Percentiles rank a stretch among this genome's conserved stretches.
Conservation (phyloP, 2,329 filamentous ascomycete genomes). For the Aspergillus nomiae region DNA sequence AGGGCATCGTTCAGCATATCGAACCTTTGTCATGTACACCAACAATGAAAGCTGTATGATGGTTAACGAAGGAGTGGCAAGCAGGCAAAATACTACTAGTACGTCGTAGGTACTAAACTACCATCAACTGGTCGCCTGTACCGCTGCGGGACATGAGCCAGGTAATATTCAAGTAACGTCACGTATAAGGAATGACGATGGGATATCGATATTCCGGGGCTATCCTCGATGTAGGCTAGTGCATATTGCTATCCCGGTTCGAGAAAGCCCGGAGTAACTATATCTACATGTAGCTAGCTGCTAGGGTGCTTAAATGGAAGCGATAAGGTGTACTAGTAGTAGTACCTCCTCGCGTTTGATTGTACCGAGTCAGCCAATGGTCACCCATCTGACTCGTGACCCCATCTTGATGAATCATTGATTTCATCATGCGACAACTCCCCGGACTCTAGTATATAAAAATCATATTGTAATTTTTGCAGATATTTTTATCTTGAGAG, state of each 20-base stretch:
- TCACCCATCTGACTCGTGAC: background rate
- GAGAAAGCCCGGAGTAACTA: background rate
- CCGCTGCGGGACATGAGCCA: background rate
- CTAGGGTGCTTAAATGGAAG: background rate
- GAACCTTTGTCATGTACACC: background rate
- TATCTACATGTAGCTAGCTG: slow-evolving; percentile 1
- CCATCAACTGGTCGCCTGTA: background rate
- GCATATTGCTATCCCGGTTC: background rate
- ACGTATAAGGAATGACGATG: background rate
- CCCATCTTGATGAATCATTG: slow-evolving; percentile 9
- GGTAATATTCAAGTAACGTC: background rate
- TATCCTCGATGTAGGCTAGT: background rate
- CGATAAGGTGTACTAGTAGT: background rate
- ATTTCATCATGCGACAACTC: background rate
- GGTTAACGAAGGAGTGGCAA: background rate
- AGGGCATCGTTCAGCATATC: background rate
- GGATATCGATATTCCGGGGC: background rate
- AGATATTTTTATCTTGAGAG: background rate
- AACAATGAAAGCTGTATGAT: background rate
- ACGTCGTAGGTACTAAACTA: too few species aligned
- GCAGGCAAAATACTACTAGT: too few species aligned
- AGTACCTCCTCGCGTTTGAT: background rate
- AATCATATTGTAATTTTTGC: background rate
- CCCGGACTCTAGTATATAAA: background rate
- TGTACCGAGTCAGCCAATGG: background rate